Base-by-base conservation (phyloP, 2,329 filamentous ascomycete species). In the Cercospora sojina region DNA sequence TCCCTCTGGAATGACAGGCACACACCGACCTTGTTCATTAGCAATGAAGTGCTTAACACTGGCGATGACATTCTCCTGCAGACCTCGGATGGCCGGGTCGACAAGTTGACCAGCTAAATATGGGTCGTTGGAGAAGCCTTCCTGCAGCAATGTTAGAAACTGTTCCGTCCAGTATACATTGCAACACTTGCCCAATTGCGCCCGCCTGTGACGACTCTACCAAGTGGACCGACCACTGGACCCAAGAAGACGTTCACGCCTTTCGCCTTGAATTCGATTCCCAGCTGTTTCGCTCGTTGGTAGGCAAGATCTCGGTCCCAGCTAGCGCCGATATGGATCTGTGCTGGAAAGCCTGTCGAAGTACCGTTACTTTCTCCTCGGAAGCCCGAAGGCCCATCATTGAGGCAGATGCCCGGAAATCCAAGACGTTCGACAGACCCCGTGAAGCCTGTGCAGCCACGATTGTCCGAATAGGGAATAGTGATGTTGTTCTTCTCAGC, bases 51-150 rank as follows among this genome's bases (percentile, higher is more conserved):
- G 73, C 66, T 76, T 75, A 27, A 77, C 76, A 41, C 74, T 76
- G 29, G 78, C 75, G 61, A 81, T 77, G 13, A 83, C 81, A 13
- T 76, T 76, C 59, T 79, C 63, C 53, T 76, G 74, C 55, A 75
- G 64, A 1, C 74, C 74, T 29, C 61, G 32, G 9, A 75, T 68
- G 9, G 73, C 69, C 6, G 71, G 70, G 12, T 64, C 69, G 3
- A 72, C 70, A 57, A 76, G 58, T 23, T 65, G 59, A 8, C 73
- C 74, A 8, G 71, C 67, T n/a, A 76, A 72, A 43, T 74, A 76
- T 2, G 74, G 89, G 73, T 92, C 90, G 1, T 84, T 79, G 1
- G 89, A 88, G 72, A 91, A 91, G 0, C 87, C 85, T 74, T 73
- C 71, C 32, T 65, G 57, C 51, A 10, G 31, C 23, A 25, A 20